phyloP scores from a whole-genome alignment of 78 protist genomes.

The Dictyostelium capitatum region DNA sequence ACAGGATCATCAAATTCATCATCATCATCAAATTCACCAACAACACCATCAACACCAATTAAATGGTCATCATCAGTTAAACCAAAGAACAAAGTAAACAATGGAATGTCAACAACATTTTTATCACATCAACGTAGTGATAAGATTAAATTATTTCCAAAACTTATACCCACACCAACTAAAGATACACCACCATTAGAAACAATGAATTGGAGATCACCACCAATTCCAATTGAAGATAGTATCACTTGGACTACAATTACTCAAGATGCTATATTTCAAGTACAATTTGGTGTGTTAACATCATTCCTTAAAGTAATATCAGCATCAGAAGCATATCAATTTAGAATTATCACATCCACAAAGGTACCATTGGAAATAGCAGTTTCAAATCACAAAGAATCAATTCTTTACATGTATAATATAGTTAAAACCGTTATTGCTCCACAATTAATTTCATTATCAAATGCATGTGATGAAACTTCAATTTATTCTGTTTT shows the following conservation, averaged over 20 bases:
- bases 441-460: constrained; percentile 57
- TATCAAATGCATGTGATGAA: constrained; percentile 30
- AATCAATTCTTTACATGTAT: constrained; percentile 56
- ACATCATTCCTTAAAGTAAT: constrained; percentile 34
- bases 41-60: not conserved
- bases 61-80: constrained; percentile 18
- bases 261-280: constrained; percentile 43
- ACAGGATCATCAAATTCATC: not conserved
- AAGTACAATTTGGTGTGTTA: constrained; percentile 50
- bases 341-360: constrained; percentile 47
- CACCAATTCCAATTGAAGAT: constrained; percentile 21
- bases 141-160: constrained; percentile 37
- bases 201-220: constrained; percentile 48
- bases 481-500: constrained; percentile 24
- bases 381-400: constrained; percentile 48
- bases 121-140: constrained; percentile 66
- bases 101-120: not conserved
- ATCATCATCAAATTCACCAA: constrained; percentile 10
- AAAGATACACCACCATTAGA: constrained; percentile 32
- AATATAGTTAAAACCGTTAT: constrained; percentile 40
- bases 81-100: constrained; percentile 22
- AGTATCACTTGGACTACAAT: constrained; percentile 50
- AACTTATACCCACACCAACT: constrained; percentile 50
- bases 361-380: constrained; percentile 29
- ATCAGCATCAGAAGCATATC: constrained; percentile 12